These are phyloP conservation scores for Hypoxylon trugodes DNA, from an alignment of 495 filamentous ascomycete genomes.

Conservation along the genomic window DNA sequence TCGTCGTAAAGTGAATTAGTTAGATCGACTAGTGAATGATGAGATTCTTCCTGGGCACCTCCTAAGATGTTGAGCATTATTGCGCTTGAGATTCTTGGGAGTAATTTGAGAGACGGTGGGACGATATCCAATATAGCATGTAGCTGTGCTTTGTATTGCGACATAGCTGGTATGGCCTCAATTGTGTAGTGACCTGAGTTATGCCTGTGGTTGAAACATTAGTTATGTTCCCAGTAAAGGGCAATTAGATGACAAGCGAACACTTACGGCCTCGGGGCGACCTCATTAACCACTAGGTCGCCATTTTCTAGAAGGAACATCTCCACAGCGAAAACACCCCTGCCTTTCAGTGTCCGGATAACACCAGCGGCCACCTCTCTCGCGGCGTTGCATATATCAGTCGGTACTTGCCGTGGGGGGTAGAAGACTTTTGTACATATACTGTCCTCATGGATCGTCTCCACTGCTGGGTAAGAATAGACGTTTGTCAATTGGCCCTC, in stretches of 20 bases:
- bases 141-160: constrained; percentile 92
- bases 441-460: constrained; percentile 94
- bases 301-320: constrained; percentile 90
- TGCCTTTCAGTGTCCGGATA: constrained; percentile 80
- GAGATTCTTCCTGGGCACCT: constrained; percentile 72
- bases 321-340: constrained; percentile 95
- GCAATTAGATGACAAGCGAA: neutral
- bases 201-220: neutral
- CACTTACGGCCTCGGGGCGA: constrained; percentile 79
- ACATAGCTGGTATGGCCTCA: constrained; percentile 83
- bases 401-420: constrained; percentile 77
- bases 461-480: constrained; percentile 86
- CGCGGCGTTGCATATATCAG: constrained; percentile 67
- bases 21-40: constrained; percentile 69
- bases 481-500: constrained; percentile 57
- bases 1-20: constrained; percentile 68
- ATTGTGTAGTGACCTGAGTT: constrained; percentile 46
- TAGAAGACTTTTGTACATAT: constrained; percentile 94
- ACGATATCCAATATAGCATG: constrained; percentile 85
- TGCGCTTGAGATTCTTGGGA: constrained; percentile 65
- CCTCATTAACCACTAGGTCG: constrained; percentile 85
- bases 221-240: neutral
- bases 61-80: constrained; percentile 99
- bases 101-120: constrained; percentile 66
- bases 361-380: constrained; percentile 82